Percentiles rank a stretch among this genome's conserved stretches.
Evolutionary conservation across 129 eudicot species (phyloP).

Genomic region (Smallanthus sonchifolius): DNA sequence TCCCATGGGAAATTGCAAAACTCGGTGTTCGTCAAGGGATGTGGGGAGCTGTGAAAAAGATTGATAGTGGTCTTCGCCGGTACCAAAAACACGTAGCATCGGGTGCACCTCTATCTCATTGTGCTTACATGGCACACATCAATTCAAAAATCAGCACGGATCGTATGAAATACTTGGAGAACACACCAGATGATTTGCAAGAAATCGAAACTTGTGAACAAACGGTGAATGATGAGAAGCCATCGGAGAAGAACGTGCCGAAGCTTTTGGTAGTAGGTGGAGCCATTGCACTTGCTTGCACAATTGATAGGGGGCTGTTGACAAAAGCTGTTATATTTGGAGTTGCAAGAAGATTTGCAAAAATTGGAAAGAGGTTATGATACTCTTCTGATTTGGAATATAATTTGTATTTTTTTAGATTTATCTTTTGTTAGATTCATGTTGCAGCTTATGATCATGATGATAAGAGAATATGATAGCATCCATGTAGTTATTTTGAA

Average conservation of each 20-base stretch:
- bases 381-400: constrained; percentile 11
- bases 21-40: constrained; percentile 84
- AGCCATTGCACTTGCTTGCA: constrained; percentile 82
- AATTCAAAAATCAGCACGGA: constrained; percentile 44
- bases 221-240: constrained; percentile 40
- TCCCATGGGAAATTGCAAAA: constrained; percentile 90
- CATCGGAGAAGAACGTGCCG: constrained; percentile 41
- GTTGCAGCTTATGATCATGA: constrained; percentile 33
- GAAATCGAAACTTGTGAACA: constrained; percentile 31
- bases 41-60: constrained; percentile 95
- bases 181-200: constrained; percentile 22
- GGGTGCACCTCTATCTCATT: constrained; percentile 54
- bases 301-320: constrained; percentile 71
- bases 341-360: constrained; percentile 76
- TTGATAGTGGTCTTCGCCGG: constrained; percentile 76
- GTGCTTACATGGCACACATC: constrained; percentile 72
- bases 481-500: constrained; percentile 22
- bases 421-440: constrained; percentile 21
- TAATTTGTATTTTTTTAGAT: constrained; percentile 22
- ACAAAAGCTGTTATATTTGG: constrained; percentile 88
- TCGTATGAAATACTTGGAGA: constrained; percentile 33
- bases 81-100: constrained; percentile 57
- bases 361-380: constrained; percentile 57
- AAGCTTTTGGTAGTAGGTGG: constrained; percentile 73
- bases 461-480: constrained; percentile 24